Evolutionary conservation across 495 filamentous ascomycete genomes (phyloP), one percentile per base, ranked within the genome.

Genomic region (Penicillium cataractarum): DNA sequence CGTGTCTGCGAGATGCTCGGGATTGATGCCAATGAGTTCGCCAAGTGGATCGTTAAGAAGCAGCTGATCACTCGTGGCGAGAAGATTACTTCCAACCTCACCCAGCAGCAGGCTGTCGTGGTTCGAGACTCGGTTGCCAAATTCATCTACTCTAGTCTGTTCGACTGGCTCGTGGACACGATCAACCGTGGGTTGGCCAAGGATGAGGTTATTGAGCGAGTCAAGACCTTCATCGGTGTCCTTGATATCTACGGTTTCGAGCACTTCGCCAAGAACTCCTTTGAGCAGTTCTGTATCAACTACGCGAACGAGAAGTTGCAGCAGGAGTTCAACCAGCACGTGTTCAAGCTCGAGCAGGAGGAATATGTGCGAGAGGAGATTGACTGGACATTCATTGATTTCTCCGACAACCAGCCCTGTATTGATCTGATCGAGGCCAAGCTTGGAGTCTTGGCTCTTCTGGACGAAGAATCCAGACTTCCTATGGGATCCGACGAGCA

Each of bases 221-320:
- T 96, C 53, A 84, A 80, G 64, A 93, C 91, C n/a, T 99, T 99
- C 78, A 99, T 99, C 67, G 95, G 95, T 68, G 95, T 99, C 39
- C 86, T 99, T 57, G 95, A 99, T 91, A 99, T 99, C 66, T 99
- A 99, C 81, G 95, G 95, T 46, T 99, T 99, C 74, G 95, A 99
- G 76, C 95, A 99, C 78, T 99, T 99, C 69, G 94, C 96, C 54
- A 97, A 97, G 80, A 99, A 99, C 81, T 98, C 96, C 9, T 99
- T 99, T 69, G 95, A 99, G 77, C 95, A 99, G 74, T 99, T 99
- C 76, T 99, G 95, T 75, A 99, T 99, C 84, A 99, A 99, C 79
- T 99, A 98, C 68, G 95, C 95, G 73, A 99, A 99, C 76, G 95
- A 99, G 77, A 99, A 99, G 76, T 80, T 99, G 35, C 95, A 99